Percentiles rank a stretch among this genome's conserved stretches.
These are phyloP conservation scores for Exserohilum turcica DNA, from an alignment of 2,329 filamentous ascomycete genomes.

Conservation along the genomic window DNA sequence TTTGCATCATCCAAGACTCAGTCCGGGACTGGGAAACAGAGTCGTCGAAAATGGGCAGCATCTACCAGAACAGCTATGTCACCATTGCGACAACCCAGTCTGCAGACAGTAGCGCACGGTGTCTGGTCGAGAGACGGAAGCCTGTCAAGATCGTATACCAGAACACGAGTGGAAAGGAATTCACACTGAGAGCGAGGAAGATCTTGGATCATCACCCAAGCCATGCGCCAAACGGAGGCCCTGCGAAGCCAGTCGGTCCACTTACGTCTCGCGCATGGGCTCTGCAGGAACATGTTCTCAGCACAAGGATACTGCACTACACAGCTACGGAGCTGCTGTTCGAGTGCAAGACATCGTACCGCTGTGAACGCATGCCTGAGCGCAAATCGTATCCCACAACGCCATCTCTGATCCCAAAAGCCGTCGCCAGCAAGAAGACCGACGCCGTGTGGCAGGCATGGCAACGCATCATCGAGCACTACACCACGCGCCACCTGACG, in stretches of 20 bases:
- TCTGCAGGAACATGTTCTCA: slow-evolving; percentile 43
- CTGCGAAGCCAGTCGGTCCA: slow-evolving; percentile 33
- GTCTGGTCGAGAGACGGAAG: slow-evolving; percentile 34
- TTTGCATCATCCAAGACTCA: slow-evolving; percentile 11
- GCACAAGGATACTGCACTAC: slow-evolving; percentile 41
- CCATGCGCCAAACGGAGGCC: slow-evolving; percentile 20
- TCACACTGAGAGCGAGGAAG: slow-evolving; percentile 33
- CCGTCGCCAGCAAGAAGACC: slow-evolving; percentile 31
- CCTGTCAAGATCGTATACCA: slow-evolving; percentile 33
- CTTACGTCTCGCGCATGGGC: slow-evolving; percentile 40
- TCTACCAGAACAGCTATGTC: slow-evolving; percentile 42
- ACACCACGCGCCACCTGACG: slow-evolving; percentile 36
- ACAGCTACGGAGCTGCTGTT: slow-evolving; percentile 43
- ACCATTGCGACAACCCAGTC: slow-evolving; percentile 40
- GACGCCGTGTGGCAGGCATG: slow-evolving; percentile 35
- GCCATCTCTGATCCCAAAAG: slow-evolving; percentile 40
- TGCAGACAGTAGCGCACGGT: slow-evolving; percentile 25
- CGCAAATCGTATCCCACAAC: slow-evolving; percentile 36
- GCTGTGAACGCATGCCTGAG: slow-evolving; percentile 41
- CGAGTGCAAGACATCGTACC: slow-evolving; percentile 40
- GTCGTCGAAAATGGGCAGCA: slow-evolving; percentile 41
- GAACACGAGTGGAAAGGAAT: slow-evolving; percentile 33
- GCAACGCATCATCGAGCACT: slow-evolving; percentile 41
- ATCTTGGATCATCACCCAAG: slow-evolving; percentile 38
- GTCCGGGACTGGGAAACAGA: slow-evolving; percentile 43